Conservation (phyloP, 371 early-diverging fungal genomes). For the Batrachochytrium dendrobatidis region DNA sequence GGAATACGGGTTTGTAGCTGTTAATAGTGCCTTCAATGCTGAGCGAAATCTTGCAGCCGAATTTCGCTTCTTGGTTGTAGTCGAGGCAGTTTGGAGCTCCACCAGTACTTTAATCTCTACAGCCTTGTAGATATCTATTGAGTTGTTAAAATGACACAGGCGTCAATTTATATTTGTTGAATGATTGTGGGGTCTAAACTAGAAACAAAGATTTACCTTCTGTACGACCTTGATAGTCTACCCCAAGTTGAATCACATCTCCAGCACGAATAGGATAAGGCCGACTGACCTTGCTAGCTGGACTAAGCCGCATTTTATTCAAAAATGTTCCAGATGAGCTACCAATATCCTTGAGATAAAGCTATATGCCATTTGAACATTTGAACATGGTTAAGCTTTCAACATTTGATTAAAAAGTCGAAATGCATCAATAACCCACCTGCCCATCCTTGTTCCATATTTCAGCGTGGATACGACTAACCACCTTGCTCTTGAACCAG, state of each 20-base stretch:
- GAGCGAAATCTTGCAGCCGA: conserved; percentile 19
- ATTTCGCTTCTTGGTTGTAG: not conserved
- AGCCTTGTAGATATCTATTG: conserved; percentile 36
- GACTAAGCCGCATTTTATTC: conserved; percentile 76
- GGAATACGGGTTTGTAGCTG: conserved; percentile 40
- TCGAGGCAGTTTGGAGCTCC: conserved; percentile 11
- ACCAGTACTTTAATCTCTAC: conserved; percentile 22
- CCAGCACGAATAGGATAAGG: conserved; percentile 73
- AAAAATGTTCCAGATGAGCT: conserved; percentile 93
- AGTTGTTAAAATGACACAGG: too few relatives aligned
- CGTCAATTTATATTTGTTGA: not conserved
- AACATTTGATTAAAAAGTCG: not conserved
- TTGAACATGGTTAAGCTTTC: conserved; percentile 55
- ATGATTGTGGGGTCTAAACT: not conserved
- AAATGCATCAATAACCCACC: conserved; percentile 23
- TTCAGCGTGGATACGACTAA: conserved; percentile 40
- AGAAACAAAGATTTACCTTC: conserved; percentile 51
- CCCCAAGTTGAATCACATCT: conserved; percentile 85
- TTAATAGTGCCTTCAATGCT: conserved; percentile 29
- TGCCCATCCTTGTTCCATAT: conserved; percentile 43
- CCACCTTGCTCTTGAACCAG: conserved; percentile 45
- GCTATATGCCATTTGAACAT: conserved; percentile 71
- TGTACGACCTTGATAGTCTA: conserved; percentile 89
- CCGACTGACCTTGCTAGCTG: conserved; percentile 68
- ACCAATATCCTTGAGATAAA: conserved; percentile 81